These are phyloP conservation scores for Parascedosporium putredinis DNA, from an alignment of 2,329 filamentous ascomycete genomes.

Conservation along the genomic window DNA sequence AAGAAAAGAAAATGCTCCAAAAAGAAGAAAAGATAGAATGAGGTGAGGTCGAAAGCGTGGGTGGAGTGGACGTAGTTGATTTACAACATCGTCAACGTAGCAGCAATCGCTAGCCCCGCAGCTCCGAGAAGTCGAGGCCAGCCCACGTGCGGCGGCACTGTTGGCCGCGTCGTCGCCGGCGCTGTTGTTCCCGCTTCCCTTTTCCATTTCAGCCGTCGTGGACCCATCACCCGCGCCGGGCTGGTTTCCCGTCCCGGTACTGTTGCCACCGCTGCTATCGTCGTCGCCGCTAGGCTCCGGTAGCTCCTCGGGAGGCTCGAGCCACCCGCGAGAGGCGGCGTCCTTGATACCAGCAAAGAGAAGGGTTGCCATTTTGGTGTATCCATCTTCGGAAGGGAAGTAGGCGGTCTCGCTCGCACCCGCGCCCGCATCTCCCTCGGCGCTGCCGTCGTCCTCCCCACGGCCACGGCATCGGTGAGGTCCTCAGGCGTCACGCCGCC, in stretches of 20 bases:
- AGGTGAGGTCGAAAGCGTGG: too few relatives aligned
- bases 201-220: background rate
- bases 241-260: background rate
- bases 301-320: slow-evolving; percentile 5
- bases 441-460: slow-evolving; percentile 20
- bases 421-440: slow-evolving; percentile 16
- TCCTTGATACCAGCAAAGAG: slow-evolving; percentile 20
- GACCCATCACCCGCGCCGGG: background rate
- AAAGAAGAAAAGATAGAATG: too few relatives aligned
- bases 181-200: background rate
- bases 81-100: too few relatives aligned
- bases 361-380: slow-evolving; percentile 24
- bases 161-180: background rate
- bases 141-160: too few relatives aligned
- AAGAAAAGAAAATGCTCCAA: too few relatives aligned
- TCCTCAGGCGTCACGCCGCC: slow-evolving; percentile 17
- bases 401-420: slow-evolving; percentile 19
- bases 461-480: slow-evolving; percentile 17
- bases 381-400: slow-evolving; percentile 24
- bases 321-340: slow-evolving; percentile 12
- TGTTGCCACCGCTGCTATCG: background rate
- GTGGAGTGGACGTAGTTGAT: too few relatives aligned
- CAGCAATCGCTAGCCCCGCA: too few relatives aligned
- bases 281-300: background rate
- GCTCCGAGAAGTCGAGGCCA: too few relatives aligned